Conservation (phyloP, 2,329 filamentous ascomycete genomes). For the Bertia moriformis region DNA sequence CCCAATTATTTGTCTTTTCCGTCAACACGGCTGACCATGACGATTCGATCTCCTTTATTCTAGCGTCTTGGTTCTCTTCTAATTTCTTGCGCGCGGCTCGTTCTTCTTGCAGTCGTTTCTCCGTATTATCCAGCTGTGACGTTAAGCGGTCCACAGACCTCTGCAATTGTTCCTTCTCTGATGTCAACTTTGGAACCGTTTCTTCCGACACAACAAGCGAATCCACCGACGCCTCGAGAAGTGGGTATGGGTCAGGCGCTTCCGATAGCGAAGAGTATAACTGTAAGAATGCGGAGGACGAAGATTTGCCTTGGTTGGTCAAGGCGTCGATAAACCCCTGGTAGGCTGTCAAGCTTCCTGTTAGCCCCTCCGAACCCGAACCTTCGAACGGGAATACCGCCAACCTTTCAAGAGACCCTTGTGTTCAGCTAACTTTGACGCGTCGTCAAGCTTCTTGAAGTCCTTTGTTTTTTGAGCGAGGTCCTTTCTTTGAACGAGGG, state of each 20-base stretch:
- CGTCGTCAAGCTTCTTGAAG: conserved; percentile 84
- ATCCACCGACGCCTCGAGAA: conserved; percentile 92
- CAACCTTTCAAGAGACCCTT: conserved; percentile 77
- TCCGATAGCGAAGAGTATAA: conserved; percentile 88
- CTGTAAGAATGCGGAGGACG: conserved; percentile 84
- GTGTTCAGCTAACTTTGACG: conserved; percentile 71
- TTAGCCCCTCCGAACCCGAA: background rate
- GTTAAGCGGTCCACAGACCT: conserved; percentile 63
- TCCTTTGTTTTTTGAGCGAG: conserved; percentile 98
- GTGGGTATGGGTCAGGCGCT: conserved; percentile 86
- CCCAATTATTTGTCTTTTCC: conserved; percentile 95
- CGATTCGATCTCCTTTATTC: conserved; percentile 75
- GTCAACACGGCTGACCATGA: conserved; percentile 82
- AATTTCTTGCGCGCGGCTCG: conserved; percentile 56
- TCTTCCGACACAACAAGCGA: conserved; percentile 85
- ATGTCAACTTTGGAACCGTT: conserved; percentile 73
- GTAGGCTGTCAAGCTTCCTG: conserved; percentile 60
- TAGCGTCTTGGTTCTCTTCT: conserved; percentile 62
- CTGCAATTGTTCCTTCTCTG: conserved; percentile 80
- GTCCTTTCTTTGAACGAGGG: conserved; percentile 91
- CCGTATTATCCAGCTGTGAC: conserved; percentile 67
- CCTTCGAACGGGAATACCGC: conserved; percentile 3
- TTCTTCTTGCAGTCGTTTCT: conserved; percentile 68
- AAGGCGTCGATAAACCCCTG: conserved; percentile 94
- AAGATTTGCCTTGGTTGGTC: conserved; percentile 87